Evolutionary conservation across 495 filamentous ascomycete genomes (phyloP).

Genomic region (Penicillium canariense): DNA sequence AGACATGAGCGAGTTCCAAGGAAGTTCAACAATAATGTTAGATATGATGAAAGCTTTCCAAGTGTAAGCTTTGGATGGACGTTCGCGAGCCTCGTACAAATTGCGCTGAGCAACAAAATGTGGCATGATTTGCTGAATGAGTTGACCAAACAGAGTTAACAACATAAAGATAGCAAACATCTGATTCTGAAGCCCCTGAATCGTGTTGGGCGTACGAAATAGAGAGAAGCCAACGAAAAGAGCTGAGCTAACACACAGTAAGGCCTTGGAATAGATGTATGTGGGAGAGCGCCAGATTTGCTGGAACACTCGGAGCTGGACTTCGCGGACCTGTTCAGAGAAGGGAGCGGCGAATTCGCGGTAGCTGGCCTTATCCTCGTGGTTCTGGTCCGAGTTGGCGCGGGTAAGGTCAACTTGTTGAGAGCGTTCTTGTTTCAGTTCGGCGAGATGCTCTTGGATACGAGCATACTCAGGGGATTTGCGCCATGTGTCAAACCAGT

Average conservation of each 20-base stretch:
- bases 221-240: constrained; percentile 93
- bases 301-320: constrained; percentile 44
- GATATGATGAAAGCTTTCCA: constrained; percentile 70
- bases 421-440: constrained; percentile 53
- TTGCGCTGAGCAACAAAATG: constrained; percentile 66
- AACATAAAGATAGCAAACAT: constrained; percentile 90
- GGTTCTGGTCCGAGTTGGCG: no score
- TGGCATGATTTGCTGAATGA: constrained; percentile 76
- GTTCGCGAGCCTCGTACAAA: constrained; percentile 71
- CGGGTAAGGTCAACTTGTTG: no score
- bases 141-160: constrained; percentile 76
- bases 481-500: constrained; percentile 82
- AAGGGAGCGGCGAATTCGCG: constrained; percentile 49
- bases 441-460: constrained; percentile 39
- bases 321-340: constrained; percentile 41
- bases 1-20: constrained; percentile 64
- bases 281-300: constrained; percentile 48
- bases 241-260: constrained; percentile 24
- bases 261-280: constrained; percentile 23
- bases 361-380: no score
- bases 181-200: constrained; percentile 85
- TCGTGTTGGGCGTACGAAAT: constrained; percentile 66
- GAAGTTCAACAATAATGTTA: constrained; percentile 72
- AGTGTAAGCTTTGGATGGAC: constrained; percentile 67
- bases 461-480: constrained; percentile 65